These are phyloP conservation scores for Leptodontidium sp. DNA, from an alignment of 2,329 filamentous ascomycete genomes.

Conservation along the genomic window DNA sequence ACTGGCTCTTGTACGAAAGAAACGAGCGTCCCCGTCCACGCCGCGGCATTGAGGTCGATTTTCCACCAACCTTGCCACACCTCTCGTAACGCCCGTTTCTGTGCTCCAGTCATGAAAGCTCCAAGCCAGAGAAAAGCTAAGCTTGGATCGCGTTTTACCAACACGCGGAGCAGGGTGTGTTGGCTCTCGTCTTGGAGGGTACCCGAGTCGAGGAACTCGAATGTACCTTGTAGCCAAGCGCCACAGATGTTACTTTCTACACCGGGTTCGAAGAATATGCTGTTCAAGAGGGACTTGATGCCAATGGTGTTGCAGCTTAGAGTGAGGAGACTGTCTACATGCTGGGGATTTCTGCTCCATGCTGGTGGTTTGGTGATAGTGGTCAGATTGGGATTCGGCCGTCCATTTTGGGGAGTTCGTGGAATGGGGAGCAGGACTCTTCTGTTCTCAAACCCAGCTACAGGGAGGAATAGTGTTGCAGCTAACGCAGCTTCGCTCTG, in stretches of 20 bases:
- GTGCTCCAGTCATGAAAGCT: conserved; percentile 36
- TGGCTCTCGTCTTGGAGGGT: conserved; percentile 29
- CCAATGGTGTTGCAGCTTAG: conserved; percentile 39
- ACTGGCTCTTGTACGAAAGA: conserved; percentile 41
- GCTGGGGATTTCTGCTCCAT: conserved; percentile 24
- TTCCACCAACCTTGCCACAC: conserved; percentile 34
- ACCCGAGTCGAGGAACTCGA: conserved; percentile 38
- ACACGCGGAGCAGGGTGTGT: conserved; percentile 30
- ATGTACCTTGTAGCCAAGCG: conserved; percentile 37
- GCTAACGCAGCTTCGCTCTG: conserved; percentile 44
- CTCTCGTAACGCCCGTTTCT: conserved; percentile 32
- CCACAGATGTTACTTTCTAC: conserved; percentile 39
- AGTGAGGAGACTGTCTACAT: conserved; percentile 33
- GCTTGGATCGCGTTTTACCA: conserved; percentile 36
- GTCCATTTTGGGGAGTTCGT: conserved; percentile 34
- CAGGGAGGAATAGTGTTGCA: conserved; percentile 43
- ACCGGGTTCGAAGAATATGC: conserved; percentile 37
- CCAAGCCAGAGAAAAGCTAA: conserved; percentile 38
- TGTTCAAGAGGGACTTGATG: conserved; percentile 37
- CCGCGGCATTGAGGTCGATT: conserved; percentile 37
- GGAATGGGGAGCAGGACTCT: conserved; percentile 32
- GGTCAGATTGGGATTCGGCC: conserved; percentile 20
- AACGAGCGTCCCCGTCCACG: conserved; percentile 40
- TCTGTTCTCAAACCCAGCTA: conserved; percentile 41
- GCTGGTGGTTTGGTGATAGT: neutral